Evolutionary conservation across 2,329 filamentous ascomycete genomes (phyloP), one percentile per base, ranked within the genome.

Genomic region (Colletotrichum sojae): DNA sequence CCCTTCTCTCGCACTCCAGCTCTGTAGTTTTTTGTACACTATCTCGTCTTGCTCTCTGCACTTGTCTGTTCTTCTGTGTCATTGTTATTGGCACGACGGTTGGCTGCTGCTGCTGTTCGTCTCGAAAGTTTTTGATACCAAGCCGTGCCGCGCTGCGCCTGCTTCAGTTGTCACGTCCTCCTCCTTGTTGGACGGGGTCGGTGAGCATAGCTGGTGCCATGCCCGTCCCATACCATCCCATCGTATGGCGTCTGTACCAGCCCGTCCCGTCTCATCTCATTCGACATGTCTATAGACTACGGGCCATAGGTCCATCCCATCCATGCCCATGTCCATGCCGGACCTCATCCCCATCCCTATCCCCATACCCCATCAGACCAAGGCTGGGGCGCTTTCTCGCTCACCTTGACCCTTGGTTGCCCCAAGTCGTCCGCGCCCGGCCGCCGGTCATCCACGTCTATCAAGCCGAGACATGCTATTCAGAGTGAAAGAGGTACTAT

Each of bases 291-390:
- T 22, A 22, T 22, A 22, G 22, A 22, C 22, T 22, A 22, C 2
- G 22, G 22, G 4, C 61, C 6, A 63, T 46, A 43, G 13, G 13
- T 13, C 40, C 52, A 12, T 54, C 51, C 18, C 60, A 56, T 66
- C 61, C 46, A 48, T 15, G 53, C 53, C 45, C 49, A 56, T 53
- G 46, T 31, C 65, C 60, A 56, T 49, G 51, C 40, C 43, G 5
- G 5, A 16, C 12, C 40, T 16, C 58, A 43, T 43, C 66, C 49
- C 61, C 61, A 59, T 69, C 54, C 55, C 59, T 4, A 51, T 65
- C 61, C 61, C 61, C 61, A 58, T 60, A 66, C 66, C 40, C 66
- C 61, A 69, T 64, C 62, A 60, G 22, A 65, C 54, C 61, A 65
- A 55, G 54, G 61, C 51, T 69, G 54, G 48, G 61, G 55, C 27